Base-by-base conservation (phyloP, 2,329 filamentous ascomycete species). In the Amauroascus verrucosus region DNA sequence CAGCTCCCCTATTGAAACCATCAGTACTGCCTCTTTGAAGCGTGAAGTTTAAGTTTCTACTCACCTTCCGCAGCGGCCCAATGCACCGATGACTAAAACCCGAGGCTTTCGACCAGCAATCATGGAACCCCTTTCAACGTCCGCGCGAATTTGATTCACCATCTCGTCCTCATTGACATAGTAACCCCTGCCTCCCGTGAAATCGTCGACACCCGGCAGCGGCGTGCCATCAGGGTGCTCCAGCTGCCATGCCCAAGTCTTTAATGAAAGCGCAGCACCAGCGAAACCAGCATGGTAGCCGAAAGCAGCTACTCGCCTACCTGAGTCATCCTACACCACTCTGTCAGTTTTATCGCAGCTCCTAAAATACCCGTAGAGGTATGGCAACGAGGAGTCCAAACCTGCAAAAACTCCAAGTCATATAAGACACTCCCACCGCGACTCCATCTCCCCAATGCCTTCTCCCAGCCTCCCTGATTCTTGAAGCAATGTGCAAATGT, bases 181-280 rank as follows among this genome's bases (percentile, higher is more conserved):
- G 44, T 60, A 60, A 22, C 59, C 59, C 40, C 54, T 57, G 20
- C 54, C 56, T 38, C 54, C 53, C n/a, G 59, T 60, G 70, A 87
- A 91, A 57, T 74, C 77, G 7, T 67, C 68, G 53, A 80, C 76
- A 54, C 79, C 76, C 7, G 84, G 82, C 55, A 91, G 78, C 50
- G 81, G 78, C 68, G 82, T 75, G 55, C 79, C 79, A 54, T 76
- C 75, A 43, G 83, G 79, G 69, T 90, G 79, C 41, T 79, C 79
- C 58, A 91, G 76, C 70, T 95, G 88, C 79, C 83, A 86, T 9
- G 86, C 81, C 87, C 90, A 95, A 43, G 83, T 81, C 77, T 89
- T 79, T 37, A 94, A 70, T 24, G 85, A 86, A 49, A 90, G 74
- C 7, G 86, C 86, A 38, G 84, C 67, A 67, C 69, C 75, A 51